Evolutionary conservation across 2,329 filamentous ascomycete species (phyloP).

Genomic region (Pseudogymnoascus sp.): DNA sequence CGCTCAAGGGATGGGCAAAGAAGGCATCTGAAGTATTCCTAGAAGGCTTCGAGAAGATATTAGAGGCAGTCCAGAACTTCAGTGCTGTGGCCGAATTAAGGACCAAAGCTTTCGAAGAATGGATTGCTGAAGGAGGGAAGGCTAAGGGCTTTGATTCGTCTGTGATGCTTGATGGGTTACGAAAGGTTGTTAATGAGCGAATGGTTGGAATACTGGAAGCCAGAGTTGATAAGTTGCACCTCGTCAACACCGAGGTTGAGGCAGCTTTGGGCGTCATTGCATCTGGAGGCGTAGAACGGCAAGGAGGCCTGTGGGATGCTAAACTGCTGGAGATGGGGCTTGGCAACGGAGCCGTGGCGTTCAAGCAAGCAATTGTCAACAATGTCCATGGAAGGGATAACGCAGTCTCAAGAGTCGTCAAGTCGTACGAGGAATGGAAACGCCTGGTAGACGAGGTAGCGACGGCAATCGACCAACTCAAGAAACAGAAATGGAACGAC

Average conservation of each 20-base stretch:
- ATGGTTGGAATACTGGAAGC: slow-evolving; percentile 53
- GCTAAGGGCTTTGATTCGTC: slow-evolving; percentile 58
- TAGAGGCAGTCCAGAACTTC: slow-evolving; percentile 56
- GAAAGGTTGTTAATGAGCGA: slow-evolving; percentile 59
- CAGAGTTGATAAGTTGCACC: slow-evolving; percentile 55
- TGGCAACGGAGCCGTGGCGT: slow-evolving; percentile 52
- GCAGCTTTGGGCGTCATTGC: slow-evolving; percentile 54
- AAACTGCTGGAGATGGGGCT: slow-evolving; percentile 57
- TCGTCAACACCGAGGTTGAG: slow-evolving; percentile 56
- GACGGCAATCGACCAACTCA: slow-evolving; percentile 54
- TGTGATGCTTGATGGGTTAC: slow-evolving; percentile 59
- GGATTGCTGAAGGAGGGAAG: slow-evolving; percentile 61
- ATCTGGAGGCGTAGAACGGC: slow-evolving; percentile 40
- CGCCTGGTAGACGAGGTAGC: slow-evolving; percentile 60
- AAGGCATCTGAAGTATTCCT: slow-evolving; percentile 51
- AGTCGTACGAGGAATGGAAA: slow-evolving; percentile 64
- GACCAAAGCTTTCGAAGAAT: slow-evolving; percentile 61
- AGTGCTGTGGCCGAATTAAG: slow-evolving; percentile 61
- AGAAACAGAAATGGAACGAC: slow-evolving; percentile 64
- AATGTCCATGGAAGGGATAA: slow-evolving; percentile 65
- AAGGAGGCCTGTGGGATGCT: slow-evolving; percentile 57
- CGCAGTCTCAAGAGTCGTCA: slow-evolving; percentile 51
- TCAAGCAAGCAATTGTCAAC: slow-evolving; percentile 61
- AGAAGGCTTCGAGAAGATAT: slow-evolving; percentile 49
- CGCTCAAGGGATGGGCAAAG: slow-evolving; percentile 55